Conservation (phyloP, 140 eudicot genomes). For the Anethum foeniculum region DNA sequence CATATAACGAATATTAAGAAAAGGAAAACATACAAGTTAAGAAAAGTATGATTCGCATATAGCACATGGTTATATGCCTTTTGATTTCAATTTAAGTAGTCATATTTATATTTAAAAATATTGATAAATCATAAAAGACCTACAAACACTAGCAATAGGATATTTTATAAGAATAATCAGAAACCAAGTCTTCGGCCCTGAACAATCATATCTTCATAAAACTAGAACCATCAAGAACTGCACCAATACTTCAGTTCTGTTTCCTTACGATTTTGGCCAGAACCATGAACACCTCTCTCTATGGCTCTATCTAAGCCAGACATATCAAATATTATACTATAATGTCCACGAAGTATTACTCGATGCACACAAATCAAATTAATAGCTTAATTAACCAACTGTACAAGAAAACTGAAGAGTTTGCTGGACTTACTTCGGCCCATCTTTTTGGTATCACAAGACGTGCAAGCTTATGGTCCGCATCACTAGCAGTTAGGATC, state of each 20-base stretch:
- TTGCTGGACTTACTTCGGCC: conserved; percentile 59
- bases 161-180: not conserved
- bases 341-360: not conserved
- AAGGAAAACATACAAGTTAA: not conserved
- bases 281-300: not conserved
- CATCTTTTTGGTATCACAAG: conserved; percentile 51
- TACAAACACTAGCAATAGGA: not conserved
- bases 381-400: not conserved
- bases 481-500: conserved; percentile 44
- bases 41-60: not conserved
- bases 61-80: not conserved
- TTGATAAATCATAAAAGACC: not conserved
- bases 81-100: not conserved
- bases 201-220: not conserved
- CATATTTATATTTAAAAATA: not conserved
- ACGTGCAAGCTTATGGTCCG: conserved; percentile 45
- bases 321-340: not conserved
- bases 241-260: no score
- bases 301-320: not conserved
- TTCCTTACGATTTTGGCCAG: not conserved
- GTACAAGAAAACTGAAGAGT: conserved; percentile 2
- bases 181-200: not conserved
- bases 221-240: not conserved
- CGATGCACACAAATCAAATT: not conserved
- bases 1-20: not conserved